These are phyloP conservation scores for Aciculoconidium aculeatum DNA, from an alignment of 805 yeast species.

Conservation along the genomic window DNA sequence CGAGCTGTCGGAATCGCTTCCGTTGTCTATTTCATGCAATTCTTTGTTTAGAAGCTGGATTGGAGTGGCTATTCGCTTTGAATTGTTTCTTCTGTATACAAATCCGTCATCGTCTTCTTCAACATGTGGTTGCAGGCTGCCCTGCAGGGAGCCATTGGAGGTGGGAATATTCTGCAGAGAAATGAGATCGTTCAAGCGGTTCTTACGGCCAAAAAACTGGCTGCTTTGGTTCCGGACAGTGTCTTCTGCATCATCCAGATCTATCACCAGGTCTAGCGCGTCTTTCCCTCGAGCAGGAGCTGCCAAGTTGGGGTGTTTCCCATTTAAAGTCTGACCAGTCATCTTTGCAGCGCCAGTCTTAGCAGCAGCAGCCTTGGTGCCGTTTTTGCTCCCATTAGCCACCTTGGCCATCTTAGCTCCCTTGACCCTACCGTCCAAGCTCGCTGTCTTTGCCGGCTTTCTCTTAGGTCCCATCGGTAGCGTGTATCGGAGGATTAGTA, in stretches of 20 bases:
- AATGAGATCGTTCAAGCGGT: slow-evolving; percentile 13
- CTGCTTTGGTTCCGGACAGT: slow-evolving; percentile 3
- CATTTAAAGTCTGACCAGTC: not conserved
- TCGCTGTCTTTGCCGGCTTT: not conserved
- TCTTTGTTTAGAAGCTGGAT: slow-evolving; percentile 3
- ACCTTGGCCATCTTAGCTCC: too few relatives aligned
- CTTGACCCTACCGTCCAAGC: slow-evolving; percentile 2
- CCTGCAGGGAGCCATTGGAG: slow-evolving; percentile 1
- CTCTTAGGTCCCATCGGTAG: too few relatives aligned
- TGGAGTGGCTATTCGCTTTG: slow-evolving; percentile 3
- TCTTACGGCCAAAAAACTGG: slow-evolving; percentile 14
- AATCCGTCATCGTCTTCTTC: slow-evolving; percentile 31
- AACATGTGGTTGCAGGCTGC: slow-evolving; percentile 1
- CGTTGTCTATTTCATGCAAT: slow-evolving; percentile 12
- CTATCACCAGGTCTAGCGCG: slow-evolving; percentile 2
- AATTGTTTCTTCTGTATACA: slow-evolving; percentile 23
- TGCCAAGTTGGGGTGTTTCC: not conserved
- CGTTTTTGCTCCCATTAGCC: slow-evolving; percentile 1
- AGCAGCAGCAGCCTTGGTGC: not conserved
- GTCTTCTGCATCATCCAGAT: slow-evolving; percentile 3
- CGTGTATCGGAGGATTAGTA: too few relatives aligned
- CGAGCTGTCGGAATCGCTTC: slow-evolving; percentile 2
- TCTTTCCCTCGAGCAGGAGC: slow-evolving; percentile 1
- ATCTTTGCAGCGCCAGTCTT: not conserved
- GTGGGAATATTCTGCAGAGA: slow-evolving; percentile 6